Conservation (phyloP, 73 alveolate species). For the Strombidium stylifer region DNA sequence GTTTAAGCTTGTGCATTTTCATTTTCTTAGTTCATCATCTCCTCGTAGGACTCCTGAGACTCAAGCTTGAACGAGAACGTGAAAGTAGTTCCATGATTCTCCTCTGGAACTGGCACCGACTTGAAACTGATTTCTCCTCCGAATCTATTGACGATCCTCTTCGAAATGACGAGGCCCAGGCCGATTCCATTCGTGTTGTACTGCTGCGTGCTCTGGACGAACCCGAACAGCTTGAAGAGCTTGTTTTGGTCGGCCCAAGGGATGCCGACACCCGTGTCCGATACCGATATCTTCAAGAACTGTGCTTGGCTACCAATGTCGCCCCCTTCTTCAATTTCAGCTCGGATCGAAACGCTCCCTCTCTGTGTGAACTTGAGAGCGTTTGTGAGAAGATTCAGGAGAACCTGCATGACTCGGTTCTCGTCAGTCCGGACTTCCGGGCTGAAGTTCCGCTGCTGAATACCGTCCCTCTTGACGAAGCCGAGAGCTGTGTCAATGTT, state of each 20-base stretch:
- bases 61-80: no score
- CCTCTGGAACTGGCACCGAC: no score
- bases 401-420: neutral
- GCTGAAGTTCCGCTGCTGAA: neutral
- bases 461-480: no score
- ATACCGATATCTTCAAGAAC: neutral
- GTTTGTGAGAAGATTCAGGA: conserved; percentile 1
- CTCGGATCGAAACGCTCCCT: no score
- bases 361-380: conserved; percentile 1
- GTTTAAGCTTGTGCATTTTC: no score
- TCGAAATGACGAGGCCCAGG: neutral
- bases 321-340: neutral
- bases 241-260: neutral
- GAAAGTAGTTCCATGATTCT: no score
- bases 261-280: conserved; percentile 10
- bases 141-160: neutral
- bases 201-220: neutral
- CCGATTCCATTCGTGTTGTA: conserved; percentile 1
- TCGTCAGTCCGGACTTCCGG: neutral
- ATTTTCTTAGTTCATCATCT: no score
- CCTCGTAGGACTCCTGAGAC: no score
- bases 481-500: no score
- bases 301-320: neutral
- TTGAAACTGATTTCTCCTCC: neutral
- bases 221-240: conserved; percentile 3